Conservation (phyloP, 1,284 basidiomycete species). For the Rhodotorula sp. region DNA sequence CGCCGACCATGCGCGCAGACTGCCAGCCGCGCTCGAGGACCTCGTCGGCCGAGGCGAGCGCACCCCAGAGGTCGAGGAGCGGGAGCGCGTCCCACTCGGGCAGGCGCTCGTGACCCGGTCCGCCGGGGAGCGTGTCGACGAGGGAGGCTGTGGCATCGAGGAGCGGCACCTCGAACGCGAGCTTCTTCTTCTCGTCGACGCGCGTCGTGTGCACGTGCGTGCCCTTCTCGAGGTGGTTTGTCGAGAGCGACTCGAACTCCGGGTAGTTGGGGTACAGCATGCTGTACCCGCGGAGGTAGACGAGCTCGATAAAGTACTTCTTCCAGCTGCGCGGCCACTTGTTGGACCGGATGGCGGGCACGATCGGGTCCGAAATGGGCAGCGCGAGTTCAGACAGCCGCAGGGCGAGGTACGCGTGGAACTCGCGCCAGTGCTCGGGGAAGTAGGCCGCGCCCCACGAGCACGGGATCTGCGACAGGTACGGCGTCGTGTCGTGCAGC, state of each 20-base stretch:
- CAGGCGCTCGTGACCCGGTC: constrained; percentile 49
- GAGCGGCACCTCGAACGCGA: constrained; percentile 66
- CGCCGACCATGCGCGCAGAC: constrained; percentile 35
- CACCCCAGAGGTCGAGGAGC: constrained; percentile 68
- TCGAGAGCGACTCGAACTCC: constrained; percentile 69
- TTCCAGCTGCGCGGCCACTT: constrained; percentile 79
- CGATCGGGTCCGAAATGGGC: constrained; percentile 58
- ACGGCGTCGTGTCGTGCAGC: constrained; percentile 61
- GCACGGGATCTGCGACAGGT: constrained; percentile 78
- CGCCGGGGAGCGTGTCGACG: constrained; percentile 63
- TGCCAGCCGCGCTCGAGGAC: constrained; percentile 54
- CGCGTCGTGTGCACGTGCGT: constrained; percentile 63
- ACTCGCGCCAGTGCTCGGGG: constrained; percentile 78
- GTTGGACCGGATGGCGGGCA: constrained; percentile 73
- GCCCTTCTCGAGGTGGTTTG: constrained; percentile 78
- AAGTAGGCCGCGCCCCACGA: constrained; percentile 89
- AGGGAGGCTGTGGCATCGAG: constrained; percentile 53
- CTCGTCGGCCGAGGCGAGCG: constrained; percentile 56
- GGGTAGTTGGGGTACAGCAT: constrained; percentile 83
- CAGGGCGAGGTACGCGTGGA: constrained; percentile 69
- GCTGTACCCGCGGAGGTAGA: constrained; percentile 72
- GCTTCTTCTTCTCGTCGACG: constrained; percentile 57
- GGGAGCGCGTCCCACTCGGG: constrained; percentile 63
- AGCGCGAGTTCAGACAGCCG: constrained; percentile 60
- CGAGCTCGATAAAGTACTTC: constrained; percentile 79